Base-by-base conservation (phyloP, 139 green algal species). In the Closterium sp. region DNA sequence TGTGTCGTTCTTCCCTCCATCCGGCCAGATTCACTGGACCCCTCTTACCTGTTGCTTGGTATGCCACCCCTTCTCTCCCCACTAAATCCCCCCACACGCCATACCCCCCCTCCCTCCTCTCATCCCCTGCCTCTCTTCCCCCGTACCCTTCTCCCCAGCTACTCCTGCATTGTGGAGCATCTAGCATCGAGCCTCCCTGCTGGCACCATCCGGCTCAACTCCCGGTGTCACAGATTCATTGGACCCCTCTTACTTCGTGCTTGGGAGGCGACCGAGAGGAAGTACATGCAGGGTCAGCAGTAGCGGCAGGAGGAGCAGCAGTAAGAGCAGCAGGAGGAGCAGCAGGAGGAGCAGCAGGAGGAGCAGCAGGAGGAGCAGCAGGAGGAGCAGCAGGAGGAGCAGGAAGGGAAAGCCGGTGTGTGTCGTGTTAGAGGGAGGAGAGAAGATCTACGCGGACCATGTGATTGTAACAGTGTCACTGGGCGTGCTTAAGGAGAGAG, bases 391-490 rank as follows among this genome's bases (percentile, higher is more conserved):
- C 5, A 30, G 9, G 27, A 32, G 84, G 84, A 28, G 84, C 4
- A 87, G 84, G 31, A 30, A 87, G 84, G 31, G n/a, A 21, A 29
- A 32, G 84, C 84, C n/a, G 10, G n/a, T 87, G 27, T 29, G 84
- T 29, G n/a, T 29, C 1, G 84, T 87, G 84, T 32, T 87, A 7
- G 84, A 87, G 84, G 84, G 84, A 87, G 86, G 94, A 2, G 91
- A 24, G 11, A 31, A 34, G 30, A 70, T 95, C 22, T 29, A 91
- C 38, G 92, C 85, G 29, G 86, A 96, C 79, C 91, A 93, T 34
- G 93, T 95, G 84, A 86, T 96, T 31, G 86, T 96, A 13, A 95
- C 93, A 2, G 86, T 87, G 13, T 95, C 93, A 0, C 89, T 96
- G 2, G 95, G 94, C 2, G 95, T 96, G 86, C 89, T 96, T 73